Evolutionary conservation across 192 early-diverging fungal genomes (phyloP), one percentile per base, ranked within the genome.

Genomic region (Haplosporangium gracile): DNA sequence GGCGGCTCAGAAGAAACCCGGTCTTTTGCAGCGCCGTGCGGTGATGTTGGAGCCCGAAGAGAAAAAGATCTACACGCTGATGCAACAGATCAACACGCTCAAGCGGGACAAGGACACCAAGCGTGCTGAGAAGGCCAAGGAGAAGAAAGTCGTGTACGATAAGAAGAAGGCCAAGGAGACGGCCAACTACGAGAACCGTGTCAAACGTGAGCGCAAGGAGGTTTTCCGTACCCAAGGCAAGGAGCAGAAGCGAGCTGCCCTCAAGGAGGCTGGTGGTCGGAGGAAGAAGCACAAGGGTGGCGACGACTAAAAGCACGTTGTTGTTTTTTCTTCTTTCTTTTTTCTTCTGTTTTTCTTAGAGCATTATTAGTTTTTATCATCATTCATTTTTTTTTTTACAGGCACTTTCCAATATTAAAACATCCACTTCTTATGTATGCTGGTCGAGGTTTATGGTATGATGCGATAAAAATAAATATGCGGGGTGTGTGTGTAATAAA

Each of bases 41-140:
- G 96, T 99, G 34, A 94, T 99, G 45, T 76, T 97, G 81, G 97
- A 99, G 85, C 94, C 97, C 40, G 93, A 97, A 81, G 98, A 99
- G 88, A 95, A 95, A 91, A 95, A 95, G 89, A 94, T 98, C 49
- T 93, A 93, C 39, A 92, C 90, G 18, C 80, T 99, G 47, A 93
- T 99, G 85, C 94, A 96, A 78, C 93, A 96, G 84, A 92, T 99
- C 79, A 94, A 96, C 75, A 97, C 96, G 38, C 90, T 98, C 42
- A 93, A 95, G 78, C 93, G 96, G 78, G 97, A 99, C 74, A 98
- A 98, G 91, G 88, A 91, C 24, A 89, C 88, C 57, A 97, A 97
- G 91, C 93, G 93, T 82, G 94, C 94, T 40, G 90, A 92, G 73
- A 91, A 94, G 87, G 90, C 92, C 76, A 74, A 84, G 43, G 88